These are phyloP conservation scores for Hygrocybe coccinea DNA, from an alignment of 768 basidiomycete species.

Conservation along the genomic window DNA sequence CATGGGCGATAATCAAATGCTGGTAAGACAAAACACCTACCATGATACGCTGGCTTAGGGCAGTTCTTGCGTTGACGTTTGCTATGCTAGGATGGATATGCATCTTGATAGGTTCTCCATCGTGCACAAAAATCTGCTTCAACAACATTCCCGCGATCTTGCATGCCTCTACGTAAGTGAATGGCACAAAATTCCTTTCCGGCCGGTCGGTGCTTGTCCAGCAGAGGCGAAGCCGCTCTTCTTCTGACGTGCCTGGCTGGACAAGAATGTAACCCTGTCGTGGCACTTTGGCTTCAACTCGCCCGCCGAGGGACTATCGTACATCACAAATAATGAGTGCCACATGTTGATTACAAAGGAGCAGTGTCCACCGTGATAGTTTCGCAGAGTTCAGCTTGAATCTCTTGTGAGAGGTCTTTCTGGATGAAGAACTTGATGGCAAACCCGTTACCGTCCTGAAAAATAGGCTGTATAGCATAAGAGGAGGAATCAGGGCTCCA, in stretches of 20 bases:
- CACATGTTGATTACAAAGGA: not conserved
- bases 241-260: conserved; percentile 63
- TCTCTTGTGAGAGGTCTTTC: conserved; percentile 64
- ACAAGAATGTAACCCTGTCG: conserved; percentile 70
- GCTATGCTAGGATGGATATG: conserved; percentile 80
- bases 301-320: conserved; percentile 61
- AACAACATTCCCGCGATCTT: conserved; percentile 69
- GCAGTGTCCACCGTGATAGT: conserved; percentile 55
- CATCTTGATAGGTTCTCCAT: conserved; percentile 62
- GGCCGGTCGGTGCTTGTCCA: conserved; percentile 69
- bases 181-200: conserved; percentile 73
- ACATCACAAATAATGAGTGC: conserved; percentile 8
- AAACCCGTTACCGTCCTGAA: conserved; percentile 62
- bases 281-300: conserved; percentile 75
- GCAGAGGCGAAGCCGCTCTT: conserved; percentile 68
- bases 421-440: conserved; percentile 83
- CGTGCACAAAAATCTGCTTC: conserved; percentile 70
- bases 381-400: conserved; percentile 68
- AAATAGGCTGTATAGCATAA: conserved; percentile 45
- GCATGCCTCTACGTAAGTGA: conserved; percentile 80
- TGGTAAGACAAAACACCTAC: conserved; percentile 31
- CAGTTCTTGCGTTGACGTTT: conserved; percentile 65
- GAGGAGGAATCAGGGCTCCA: not conserved
- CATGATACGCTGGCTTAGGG: conserved; percentile 66
- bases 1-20: not conserved